Evolutionary conservation across 2,329 filamentous ascomycete species (phyloP), one percentile per base, ranked within the genome.

Genomic region (Simplicillium aogashimaense): DNA sequence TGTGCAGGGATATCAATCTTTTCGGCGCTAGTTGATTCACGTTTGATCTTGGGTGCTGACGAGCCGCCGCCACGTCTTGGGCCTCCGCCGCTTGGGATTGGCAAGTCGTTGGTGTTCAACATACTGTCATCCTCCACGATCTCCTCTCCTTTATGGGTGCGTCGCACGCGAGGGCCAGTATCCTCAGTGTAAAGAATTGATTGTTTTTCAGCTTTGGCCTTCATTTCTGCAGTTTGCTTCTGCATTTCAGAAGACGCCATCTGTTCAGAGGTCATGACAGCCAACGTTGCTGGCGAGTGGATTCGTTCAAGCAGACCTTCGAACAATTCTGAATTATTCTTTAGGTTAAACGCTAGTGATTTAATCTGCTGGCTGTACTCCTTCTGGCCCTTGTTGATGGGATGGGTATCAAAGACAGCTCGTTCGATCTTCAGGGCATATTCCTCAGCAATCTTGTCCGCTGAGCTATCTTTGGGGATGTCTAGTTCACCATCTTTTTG

Each of bases 81-180:
- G 45, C 51, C 44, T 7, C 41, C 37, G 31, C 39, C 39, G 12
- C 41, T 39, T 15, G 43, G 44, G 8, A 51, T 43, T 17, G 61
- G 59, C 14, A 55, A 59, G 29, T 53, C 57, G 11, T 51, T 55
- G 7, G 30, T 43, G 31, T 39, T 41, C 3, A 43, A 37, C 14
- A 48, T 43, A n/a, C 63, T 70, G 29, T 94, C 86, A 35, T 83
- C 79, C 45, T 90, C 88, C 13, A 97, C 74, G 13, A 95, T 61
- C 56, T 97, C 92, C 43, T 95, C 89, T 11, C 92, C 92, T 60
- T 97, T 97, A 66, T 97, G 90, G 2, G 90, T 95, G 50, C 86
- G 80, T 52, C 88, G 77, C 42, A 95, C 81, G 3, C 88, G 79
- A 4, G 89, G 87, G 37, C 77, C 73, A 1, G 59, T 58, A 14